Evolutionary conservation across 371 early-diverging fungal genomes (phyloP).

Genomic region (Mucor piriformis): DNA sequence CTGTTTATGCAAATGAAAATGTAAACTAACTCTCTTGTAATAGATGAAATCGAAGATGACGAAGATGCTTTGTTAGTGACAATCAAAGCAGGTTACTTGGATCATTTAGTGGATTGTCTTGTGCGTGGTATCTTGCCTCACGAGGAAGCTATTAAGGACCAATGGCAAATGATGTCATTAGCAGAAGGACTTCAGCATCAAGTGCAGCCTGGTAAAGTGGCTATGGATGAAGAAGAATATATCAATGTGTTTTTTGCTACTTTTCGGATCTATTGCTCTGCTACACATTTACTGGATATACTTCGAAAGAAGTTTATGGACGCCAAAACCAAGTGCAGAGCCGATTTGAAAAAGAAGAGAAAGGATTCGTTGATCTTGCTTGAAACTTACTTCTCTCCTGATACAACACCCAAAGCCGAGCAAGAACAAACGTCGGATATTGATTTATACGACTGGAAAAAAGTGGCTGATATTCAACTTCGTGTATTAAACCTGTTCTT

Average conservation of each 20-base stretch:
- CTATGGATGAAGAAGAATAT: constrained; percentile 55
- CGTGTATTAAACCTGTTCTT: constrained; percentile 60
- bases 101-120: constrained; percentile 54
- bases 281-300: constrained; percentile 51
- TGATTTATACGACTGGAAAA: constrained; percentile 39
- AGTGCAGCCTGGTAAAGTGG: constrained; percentile 4
- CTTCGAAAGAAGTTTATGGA: constrained; percentile 49
- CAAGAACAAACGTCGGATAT: background rate
- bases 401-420: background rate
- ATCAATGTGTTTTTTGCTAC: constrained; percentile 57
- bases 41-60: background rate
- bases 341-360: background rate
- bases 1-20: background rate
- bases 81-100: constrained; percentile 59
- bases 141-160: constrained; percentile 43
- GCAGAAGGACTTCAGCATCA: constrained; percentile 24
- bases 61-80: constrained; percentile 27
- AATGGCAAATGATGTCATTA: constrained; percentile 37
- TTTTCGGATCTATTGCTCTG: constrained; percentile 58
- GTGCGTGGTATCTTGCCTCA: constrained; percentile 53
- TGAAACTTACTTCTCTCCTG: constrained; percentile 15
- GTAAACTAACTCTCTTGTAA: background rate
- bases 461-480: constrained; percentile 41
- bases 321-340: constrained; percentile 22
- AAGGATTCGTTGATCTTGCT: constrained; percentile 12